Evolutionary conservation across 495 filamentous ascomycete species (phyloP).

Genomic region (Penicillium diatomitis): DNA sequence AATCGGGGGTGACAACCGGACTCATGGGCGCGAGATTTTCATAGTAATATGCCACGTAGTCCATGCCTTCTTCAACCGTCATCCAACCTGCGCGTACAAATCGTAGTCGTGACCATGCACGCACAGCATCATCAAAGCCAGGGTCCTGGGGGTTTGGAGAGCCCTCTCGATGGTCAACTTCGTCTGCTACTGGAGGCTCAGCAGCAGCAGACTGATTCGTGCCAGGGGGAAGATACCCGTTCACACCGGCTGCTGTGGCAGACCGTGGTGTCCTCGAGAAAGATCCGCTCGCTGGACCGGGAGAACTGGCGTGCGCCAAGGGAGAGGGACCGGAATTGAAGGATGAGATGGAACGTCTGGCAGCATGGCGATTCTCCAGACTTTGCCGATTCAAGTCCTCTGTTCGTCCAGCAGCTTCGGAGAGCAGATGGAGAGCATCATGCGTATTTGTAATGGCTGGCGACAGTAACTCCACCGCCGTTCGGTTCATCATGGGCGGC

Average conservation of each 20-base stretch:
- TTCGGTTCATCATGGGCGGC: conserved; percentile 44
- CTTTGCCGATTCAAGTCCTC: conserved; percentile 39
- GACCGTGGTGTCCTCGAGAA: conserved; percentile 29
- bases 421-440: conserved; percentile 50
- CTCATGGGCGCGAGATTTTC: conserved; percentile 81
- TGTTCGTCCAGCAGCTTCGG: conserved; percentile 48
- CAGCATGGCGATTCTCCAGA: conserved; percentile 29
- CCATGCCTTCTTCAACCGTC: conserved; percentile 82
- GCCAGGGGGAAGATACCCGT: conserved; percentile 19
- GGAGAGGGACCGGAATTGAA: conserved; percentile 36
- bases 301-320: conserved; percentile 31
- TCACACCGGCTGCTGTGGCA: conserved; percentile 19
- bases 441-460: conserved; percentile 50
- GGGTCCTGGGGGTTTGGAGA: conserved; percentile 22
- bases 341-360: conserved; percentile 34
- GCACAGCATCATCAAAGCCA: conserved; percentile 53
- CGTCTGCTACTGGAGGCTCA: conserved; percentile 24
- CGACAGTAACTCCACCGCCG: conserved; percentile 46
- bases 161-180: conserved; percentile 18
- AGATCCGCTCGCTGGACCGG: conserved; percentile 27
- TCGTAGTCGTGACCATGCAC: conserved; percentile 79
- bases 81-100: conserved; percentile 97
- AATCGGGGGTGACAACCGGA: conserved; percentile 80
- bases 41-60: conserved; percentile 93
- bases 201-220: conserved; percentile 15